Base-by-base conservation (phyloP, 2,329 filamentous ascomycete species). In the Orbilia oligospora region DNA sequence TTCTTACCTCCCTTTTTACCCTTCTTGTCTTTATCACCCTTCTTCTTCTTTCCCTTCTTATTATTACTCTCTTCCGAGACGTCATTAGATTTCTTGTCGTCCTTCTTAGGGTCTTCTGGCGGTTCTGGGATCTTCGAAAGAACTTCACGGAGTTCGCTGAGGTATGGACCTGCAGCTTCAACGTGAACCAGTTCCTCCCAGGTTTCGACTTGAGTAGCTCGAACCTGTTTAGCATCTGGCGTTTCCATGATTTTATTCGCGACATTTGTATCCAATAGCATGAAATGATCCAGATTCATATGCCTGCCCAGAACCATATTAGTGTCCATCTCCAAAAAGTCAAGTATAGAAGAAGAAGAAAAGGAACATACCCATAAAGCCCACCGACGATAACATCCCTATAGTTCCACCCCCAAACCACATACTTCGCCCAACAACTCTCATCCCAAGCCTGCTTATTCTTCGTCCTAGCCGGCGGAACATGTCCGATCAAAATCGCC, bases 221-320 rank as follows among this genome's bases (percentile, higher is more conserved):
- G 53, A 20, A 48, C 30, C 9, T 61, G 20, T 16, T 24, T 73
- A 12, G 49, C 27, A 36, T 76, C 81, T 69, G 18, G 79, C 68
- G 58, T 81, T 49, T 30, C 81, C 72, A 36, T 82, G 79, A 67
- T 71, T 56, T 68, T 69, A 56, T 73, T 81, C 61, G 33, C 71
- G 48, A 5, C 89, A 48, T 92, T 87, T 72, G 90, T 93, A 83
- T 98, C 95, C 82, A 97, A 93, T 16, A 99, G 86, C 83, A 98
- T 89, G 84, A 99, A 99, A 84, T 99, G 96, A 82, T 99, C 96
- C 80, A 97, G 92, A 83, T 99, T 99, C 96, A 99, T 98, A 84
- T 99, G 96, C n/a, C 71, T 75, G 20, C 8, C 1, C 8, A 22
- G 22, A 10, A 4, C 36, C 38, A 41, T 16, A 41, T 41, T 16